Evolutionary conservation across 2,329 filamentous ascomycete species (phyloP), one percentile per base, ranked within the genome.

Genomic region (Verticillium albo-atrum): DNA sequence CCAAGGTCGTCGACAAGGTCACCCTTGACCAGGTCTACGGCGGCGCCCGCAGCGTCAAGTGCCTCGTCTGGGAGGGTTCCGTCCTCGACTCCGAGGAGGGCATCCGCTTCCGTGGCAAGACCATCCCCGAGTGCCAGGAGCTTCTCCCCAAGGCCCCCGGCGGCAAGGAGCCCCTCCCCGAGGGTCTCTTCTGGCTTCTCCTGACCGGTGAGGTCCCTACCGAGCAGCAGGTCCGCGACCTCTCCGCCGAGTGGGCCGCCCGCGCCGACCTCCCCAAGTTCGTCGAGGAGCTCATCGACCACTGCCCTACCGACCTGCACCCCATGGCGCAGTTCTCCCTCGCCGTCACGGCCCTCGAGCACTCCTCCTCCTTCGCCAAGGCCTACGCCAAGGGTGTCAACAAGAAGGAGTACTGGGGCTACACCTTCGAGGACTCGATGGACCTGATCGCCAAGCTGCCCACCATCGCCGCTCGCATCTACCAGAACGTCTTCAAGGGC

Each of bases 401-500:
- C 88, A 99, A 99, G 91, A 91, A 93, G 80, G 92, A 98, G 71
- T 99, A 99, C 91, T 99, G 95, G 95, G 88, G 89, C 79, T 93
- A 98, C 86, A 97, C 93, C 70, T 99, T 96, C 73, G 95, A 99
- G 87, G 95, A 99, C 82, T 95, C 93, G 64, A 98, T 99, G 94
- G 94, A 99, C 82, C 85, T 99, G 77, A 99, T 99, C 77, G 95
- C 95, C 75, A 98, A 98, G 89, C 91, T 99, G 71, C 95, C 95
- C 76, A 97, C 92, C 77, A 97, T 99, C 72, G 95, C 95, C 66
- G 84, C 95, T 65, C 92, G 92, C 82, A 99, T 99, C 86, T 99
- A 99, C 89, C 95, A 96, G 84, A 99, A 99, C 79, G 89, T 98
- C 77, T 99, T 96, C 91, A 97, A 98, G 89, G 95, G 96, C 74